A percentile compares a stretch with the other conserved stretches of the same genome.
Evolutionary conservation across 202 grass and related monocot species (phyloP).

Genomic region (Brachypodium distachyon): DNA sequence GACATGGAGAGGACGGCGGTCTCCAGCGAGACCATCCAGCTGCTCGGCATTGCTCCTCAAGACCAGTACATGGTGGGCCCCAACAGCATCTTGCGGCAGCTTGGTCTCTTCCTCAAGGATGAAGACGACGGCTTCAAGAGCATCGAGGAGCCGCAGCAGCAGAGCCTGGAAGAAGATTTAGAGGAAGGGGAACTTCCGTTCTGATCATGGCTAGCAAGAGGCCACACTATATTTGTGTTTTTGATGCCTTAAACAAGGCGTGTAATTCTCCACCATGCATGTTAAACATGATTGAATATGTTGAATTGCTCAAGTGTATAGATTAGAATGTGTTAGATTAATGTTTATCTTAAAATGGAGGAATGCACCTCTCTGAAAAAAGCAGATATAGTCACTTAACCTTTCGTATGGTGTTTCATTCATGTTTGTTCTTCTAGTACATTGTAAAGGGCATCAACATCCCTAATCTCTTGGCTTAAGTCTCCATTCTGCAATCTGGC

Average conservation of each 20-base stretch:
- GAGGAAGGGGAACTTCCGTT: not conserved
- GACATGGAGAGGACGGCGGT: not conserved
- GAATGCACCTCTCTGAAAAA: too few species aligned
- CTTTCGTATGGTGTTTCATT: too few species aligned
- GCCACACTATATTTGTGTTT: too few species aligned
- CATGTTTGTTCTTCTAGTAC: too few species aligned
- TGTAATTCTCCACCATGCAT: not conserved
- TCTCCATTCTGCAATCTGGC: too few species aligned
- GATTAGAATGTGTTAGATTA: too few species aligned
- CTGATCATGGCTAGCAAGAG: not conserved
- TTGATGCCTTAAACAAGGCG: not conserved
- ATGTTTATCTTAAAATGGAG: too few species aligned
- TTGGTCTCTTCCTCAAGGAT: slow-evolving; percentile 13
- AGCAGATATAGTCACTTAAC: too few species aligned
- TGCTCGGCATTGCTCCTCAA: slow-evolving; percentile 1
- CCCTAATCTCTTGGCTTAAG: too few species aligned
- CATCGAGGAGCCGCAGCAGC: too few species aligned
- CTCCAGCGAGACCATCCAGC: not conserved
- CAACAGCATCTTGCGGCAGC: not conserved
- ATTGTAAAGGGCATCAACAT: too few species aligned
- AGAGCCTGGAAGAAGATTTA: not conserved
- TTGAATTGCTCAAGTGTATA: too few species aligned
- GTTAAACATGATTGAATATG: not conserved
- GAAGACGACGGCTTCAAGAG: not conserved
- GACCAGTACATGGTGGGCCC: slow-evolving; percentile 4